A percentile compares a stretch with the other conserved stretches of the same genome.
Evolutionary conservation across 75 land plant species (phyloP).

Genomic region (Adiantum capillusveneris): DNA sequence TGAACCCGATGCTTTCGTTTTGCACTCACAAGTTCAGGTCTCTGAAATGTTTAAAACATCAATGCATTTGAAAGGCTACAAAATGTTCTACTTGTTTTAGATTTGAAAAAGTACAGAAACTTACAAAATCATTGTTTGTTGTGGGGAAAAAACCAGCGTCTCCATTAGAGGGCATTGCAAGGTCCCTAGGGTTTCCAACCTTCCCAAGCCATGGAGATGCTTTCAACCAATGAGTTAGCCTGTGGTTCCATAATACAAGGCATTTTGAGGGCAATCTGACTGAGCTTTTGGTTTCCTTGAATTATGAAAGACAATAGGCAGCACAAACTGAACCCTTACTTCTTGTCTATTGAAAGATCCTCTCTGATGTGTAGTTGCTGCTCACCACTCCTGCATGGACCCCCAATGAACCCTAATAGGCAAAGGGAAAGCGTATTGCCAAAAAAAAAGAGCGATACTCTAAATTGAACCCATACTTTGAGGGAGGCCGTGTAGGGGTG

Average conservation of each 20-base stretch:
- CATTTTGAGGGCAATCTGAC: too few species aligned
- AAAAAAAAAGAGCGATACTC: too few species aligned
- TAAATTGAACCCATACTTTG: constrained; percentile 26
- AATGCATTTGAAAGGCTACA: background rate
- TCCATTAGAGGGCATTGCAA: constrained; percentile 73
- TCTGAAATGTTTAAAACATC: constrained; percentile 31
- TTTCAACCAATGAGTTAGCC: constrained; percentile 56
- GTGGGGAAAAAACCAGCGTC: constrained; percentile 83
- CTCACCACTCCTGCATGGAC: background rate
- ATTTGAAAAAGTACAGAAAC: constrained; percentile 5
- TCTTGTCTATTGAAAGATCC: background rate
- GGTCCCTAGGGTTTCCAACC: constrained; percentile 68
- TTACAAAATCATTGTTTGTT: constrained; percentile 78
- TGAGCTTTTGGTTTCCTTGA: too few species aligned
- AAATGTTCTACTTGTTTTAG: background rate
- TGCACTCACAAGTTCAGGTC: constrained; percentile 70
- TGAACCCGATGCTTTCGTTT: constrained; percentile 78
- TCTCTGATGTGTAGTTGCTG: constrained; percentile 6
- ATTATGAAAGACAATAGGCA: too few species aligned
- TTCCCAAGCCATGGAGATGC: constrained; percentile 88
- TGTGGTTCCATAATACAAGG: constrained; percentile 17
- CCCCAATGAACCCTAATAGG: too few species aligned
- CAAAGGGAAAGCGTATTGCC: too few species aligned
- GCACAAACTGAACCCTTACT: too few species aligned
- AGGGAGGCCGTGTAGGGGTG: constrained; percentile 52